Evolutionary conservation across 495 filamentous ascomycete species (phyloP).

Genomic region (Lophiostoma macrostomum): DNA sequence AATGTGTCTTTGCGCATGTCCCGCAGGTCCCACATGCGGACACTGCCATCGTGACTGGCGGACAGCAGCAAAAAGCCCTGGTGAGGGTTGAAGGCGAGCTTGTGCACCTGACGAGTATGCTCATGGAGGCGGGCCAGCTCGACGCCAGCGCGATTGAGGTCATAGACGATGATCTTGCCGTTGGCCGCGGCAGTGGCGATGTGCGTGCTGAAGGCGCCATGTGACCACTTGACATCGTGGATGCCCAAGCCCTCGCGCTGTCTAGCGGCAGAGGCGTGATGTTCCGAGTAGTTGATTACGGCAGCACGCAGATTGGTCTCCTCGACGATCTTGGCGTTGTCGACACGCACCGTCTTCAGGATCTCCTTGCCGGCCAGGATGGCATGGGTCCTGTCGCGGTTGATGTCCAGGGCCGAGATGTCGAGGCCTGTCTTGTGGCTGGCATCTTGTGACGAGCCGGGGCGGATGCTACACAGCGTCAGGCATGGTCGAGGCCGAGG

Average conservation of each 20-base stretch:
- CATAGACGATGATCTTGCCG: conserved; percentile 84
- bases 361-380: conserved; percentile 80
- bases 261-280: conserved; percentile 53
- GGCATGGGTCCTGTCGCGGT: conserved; percentile 69
- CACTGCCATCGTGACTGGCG: conserved; percentile 87
- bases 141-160: conserved; percentile 68
- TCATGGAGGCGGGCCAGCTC: conserved; percentile 78
- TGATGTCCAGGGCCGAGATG: conserved; percentile 74
- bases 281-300: conserved; percentile 67
- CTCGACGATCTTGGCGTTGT: conserved; percentile 66
- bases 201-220: conserved; percentile 59
- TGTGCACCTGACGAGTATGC: conserved; percentile 88
- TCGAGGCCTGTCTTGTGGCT: conserved; percentile 69
- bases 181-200: conserved; percentile 83
- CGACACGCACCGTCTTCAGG: conserved; percentile 75
- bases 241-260: conserved; percentile 74
- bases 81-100: conserved; percentile 84
- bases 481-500: conserved; percentile 3
- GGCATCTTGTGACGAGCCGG: conserved; percentile 68
- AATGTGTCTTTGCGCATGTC: conserved; percentile 51
- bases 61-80: conserved; percentile 73
- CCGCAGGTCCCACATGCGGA: conserved; percentile 76
- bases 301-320: conserved; percentile 75
- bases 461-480: conserved; percentile 41
- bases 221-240: conserved; percentile 81